Conservation (phyloP, 208 protist species). For the Acanthamoeba lugdunensis region DNA sequence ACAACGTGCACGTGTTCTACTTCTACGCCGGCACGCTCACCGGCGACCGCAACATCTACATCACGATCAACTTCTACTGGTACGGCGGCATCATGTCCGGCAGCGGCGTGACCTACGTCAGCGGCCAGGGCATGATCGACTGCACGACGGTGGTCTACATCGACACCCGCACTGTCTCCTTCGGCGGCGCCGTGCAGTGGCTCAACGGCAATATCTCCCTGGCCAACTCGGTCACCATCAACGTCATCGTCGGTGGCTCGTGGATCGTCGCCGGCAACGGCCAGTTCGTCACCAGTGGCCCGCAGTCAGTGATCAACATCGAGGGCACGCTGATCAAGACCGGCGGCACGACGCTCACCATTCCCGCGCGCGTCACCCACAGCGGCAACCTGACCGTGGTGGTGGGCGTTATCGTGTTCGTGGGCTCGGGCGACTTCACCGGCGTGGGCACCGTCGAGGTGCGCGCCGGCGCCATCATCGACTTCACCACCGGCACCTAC, state of each 20-base stretch:
- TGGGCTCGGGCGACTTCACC: slow-evolving; percentile 51
- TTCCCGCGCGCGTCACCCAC: neutral
- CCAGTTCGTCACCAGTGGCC: slow-evolving; percentile 42
- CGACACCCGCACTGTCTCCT: slow-evolving; percentile 31
- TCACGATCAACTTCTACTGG: slow-evolving; percentile 68
- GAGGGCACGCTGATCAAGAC: slow-evolving; percentile 64
- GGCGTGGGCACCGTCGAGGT: slow-evolving; percentile 41
- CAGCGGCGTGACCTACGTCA: slow-evolving; percentile 16
- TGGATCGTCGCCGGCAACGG: slow-evolving; percentile 17
- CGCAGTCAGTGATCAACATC: slow-evolving; percentile 48
- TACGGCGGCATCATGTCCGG: slow-evolving; percentile 59
- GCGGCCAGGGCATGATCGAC: slow-evolving; percentile 31
- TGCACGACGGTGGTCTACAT: slow-evolving; percentile 38
- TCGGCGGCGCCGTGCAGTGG: slow-evolving; percentile 50
- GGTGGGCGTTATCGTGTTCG: slow-evolving; percentile 16
- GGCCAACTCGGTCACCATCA: slow-evolving; percentile 22
- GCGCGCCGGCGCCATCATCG: neutral
- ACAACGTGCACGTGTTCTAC: slow-evolving; percentile 46
- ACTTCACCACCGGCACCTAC: slow-evolving; percentile 63
- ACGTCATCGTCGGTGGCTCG: neutral
- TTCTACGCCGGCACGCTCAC: slow-evolving; percentile 49
- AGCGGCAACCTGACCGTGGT: slow-evolving; percentile 72
- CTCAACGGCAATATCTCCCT: slow-evolving; percentile 68
- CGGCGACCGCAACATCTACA: slow-evolving; percentile 55
- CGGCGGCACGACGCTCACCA: slow-evolving; percentile 27